Evolutionary conservation across 768 basidiomycete species (phyloP), one percentile per base, ranked within the genome.

Genomic region (Suillus discolor): DNA sequence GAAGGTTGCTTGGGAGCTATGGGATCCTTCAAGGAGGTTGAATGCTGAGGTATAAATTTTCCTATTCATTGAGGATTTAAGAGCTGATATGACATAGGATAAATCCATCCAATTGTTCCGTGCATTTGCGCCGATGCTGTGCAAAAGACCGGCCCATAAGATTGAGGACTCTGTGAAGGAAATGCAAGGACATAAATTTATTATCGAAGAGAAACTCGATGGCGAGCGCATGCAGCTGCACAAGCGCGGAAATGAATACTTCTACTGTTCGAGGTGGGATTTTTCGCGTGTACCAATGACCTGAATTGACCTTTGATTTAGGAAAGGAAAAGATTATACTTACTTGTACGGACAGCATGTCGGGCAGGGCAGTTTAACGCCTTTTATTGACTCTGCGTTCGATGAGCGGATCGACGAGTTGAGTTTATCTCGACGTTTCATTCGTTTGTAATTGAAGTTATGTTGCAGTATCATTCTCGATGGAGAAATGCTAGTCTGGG

Each of bases 401-500:
- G 86, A 92, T 69, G 72, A 83, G 2, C 84, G 90, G 4, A 84
- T 98, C 4, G 87, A 91, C 5, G 91, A 96, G 97, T 97, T 49
- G 67, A 70, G 94, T 72, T 9, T 9, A 41, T 51, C 39, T 51
- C 23, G 20, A 23, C 25, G 5, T 41, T 54, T 45, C 15, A 15
- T 39, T 31, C 31, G 66, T 61, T 59, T 62, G 39, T 65, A 66
- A 34, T 41, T 73, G 36, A 72, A 31, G 41, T 61, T 8, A 2
- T 9, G 6, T 23, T 28, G 4, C 65, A 98, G 97, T 60, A 90
- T 97, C 70, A 93, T 99, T 57, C 77, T 99, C 16, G 97, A 99
- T 70, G 97, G 97, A 0, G 97, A 99, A 76, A 99, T 99, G 97
- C 80, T 99, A 39, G 97, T 98, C 3, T 99, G 93, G 92, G 97